Evolutionary conservation across 2,329 filamentous ascomycete genomes (phyloP).

Genomic region (Aspergillus chevalieri): DNA sequence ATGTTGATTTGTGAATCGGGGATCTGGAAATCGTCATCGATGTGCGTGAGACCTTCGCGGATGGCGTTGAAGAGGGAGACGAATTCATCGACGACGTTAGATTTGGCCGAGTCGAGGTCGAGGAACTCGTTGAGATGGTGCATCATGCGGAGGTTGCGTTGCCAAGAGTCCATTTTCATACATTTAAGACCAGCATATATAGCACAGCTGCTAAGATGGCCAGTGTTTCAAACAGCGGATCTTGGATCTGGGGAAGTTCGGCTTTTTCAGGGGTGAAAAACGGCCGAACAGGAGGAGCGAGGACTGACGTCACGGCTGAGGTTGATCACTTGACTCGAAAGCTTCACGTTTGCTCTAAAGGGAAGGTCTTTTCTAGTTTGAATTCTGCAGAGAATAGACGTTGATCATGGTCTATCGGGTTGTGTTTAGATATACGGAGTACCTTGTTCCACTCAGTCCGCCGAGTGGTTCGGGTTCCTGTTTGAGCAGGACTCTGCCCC

Average conservation of each 20-base stretch:
- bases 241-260: neutral
- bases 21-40: constrained; percentile 19
- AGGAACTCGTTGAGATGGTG: constrained; percentile 24
- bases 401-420: neutral
- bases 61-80: constrained; percentile 22
- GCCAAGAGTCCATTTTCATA: constrained; percentile 16
- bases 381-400: neutral
- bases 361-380: neutral
- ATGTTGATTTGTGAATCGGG: constrained; percentile 21
- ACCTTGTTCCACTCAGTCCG: no score
- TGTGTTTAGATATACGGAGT: neutral
- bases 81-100: constrained; percentile 20
- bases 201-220: neutral
- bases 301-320: neutral
- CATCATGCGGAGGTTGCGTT: constrained; percentile 21
- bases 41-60: constrained; percentile 20
- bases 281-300: neutral
- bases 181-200: neutral
- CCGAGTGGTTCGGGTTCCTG: no score
- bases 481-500: no score
- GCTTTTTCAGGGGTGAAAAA: neutral
- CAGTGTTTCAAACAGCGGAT: neutral
- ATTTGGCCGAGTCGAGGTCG: constrained; percentile 20
- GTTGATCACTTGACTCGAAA: neutral
- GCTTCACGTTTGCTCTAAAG: neutral